Base-by-base conservation (phyloP, 345 rosid species). In the Punica granatum region DNA sequence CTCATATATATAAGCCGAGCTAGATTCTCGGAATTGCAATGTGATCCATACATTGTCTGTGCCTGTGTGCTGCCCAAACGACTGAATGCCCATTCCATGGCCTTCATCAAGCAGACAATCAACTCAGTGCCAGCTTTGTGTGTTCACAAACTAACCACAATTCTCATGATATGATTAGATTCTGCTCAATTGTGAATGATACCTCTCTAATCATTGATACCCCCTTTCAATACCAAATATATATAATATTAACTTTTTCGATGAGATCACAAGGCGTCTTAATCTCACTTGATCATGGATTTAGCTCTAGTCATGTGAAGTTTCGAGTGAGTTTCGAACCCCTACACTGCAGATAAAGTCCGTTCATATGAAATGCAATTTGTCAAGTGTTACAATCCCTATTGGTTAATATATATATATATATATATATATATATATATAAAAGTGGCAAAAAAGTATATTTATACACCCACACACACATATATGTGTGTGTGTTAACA, bases 101-200 rank as follows among this genome's bases (percentile, higher is more conserved):
- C 43, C 59, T 30, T 46, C 34, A 13, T 41, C 64, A 65, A 74
- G 62, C 64, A 68, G 76, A 65, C 69, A 73, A 69, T n/a, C 30
- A 62, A 54, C 46, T 33, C 48, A 65, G 66, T 68, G 89, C 80
- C 89, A 81, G 85, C 81, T 78, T 79, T 77, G 56, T 53, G 19
- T 77, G 81, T 74, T 66, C 76, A 28, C 54, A 58, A 73, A 67
- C 72, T 70, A 66, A 73, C 68, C 66, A 44, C 66, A 56, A 68
- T 26, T 28, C n/a, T 16, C 37, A 30, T 36, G 35, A 74, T 48
- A 63, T 72, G 18, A 28, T 69, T 42, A 65, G 72, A 71, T 69
- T 60, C 42, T 68, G 28, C 61, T 68, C 26, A 49, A 60, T 48
- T n/a, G n/a, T 53, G 25, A 60, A 49, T 66, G 60, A 28, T 33